Evolutionary conservation across 257 asterid species (phyloP), one percentile per base, ranked within the genome.

Genomic region (Lycium barbarum): DNA sequence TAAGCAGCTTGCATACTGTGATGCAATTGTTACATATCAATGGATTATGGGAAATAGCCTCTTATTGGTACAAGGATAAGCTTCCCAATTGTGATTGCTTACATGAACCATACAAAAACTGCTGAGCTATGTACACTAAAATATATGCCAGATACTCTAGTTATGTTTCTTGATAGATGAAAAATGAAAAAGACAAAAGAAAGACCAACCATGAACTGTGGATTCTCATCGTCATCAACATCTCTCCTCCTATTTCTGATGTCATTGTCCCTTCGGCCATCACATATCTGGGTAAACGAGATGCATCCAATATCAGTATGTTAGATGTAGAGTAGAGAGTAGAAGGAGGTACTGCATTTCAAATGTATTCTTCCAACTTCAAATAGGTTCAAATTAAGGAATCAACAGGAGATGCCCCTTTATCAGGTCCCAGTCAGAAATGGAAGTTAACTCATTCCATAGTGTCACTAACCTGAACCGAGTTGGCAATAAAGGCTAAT

Each of bases 401-500:
- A 74, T 73, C 81, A 20, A 22, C 61, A 11, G n/a, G 61, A 20
- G 20, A 47, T 47, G 61, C 15, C 12, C 81, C 61, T 73, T 12
- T 73, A 47, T 66, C 76, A 18, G 84, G 51, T 6, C 47, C 22
- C 68, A 36, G 51, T 20, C 33, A 84, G 62, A 83, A 54, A 79
- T 15, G 79, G 62, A 47, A 73, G 3, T 73, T 11, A 20, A 47
- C 81, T 73, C 7, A 47, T 20, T 53, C 43, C 49, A 53, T 26
- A 53, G 57, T 35, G 61, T 54, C 57, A 86, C 89, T 13, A 82
- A 96, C 99, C 97, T 95, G 98, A 35, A 94, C 97, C 2, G 99
- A 96, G 86, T 94, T 95, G 90, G 98, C 98, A 78, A 97, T 97
- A 87, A 97, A 97, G 83, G 96, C 99, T 65, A 97, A 93, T 14